phyloP scores from a whole-genome alignment of 2,329 filamentous ascomycete genomes.

The Geosmithia flava region DNA sequence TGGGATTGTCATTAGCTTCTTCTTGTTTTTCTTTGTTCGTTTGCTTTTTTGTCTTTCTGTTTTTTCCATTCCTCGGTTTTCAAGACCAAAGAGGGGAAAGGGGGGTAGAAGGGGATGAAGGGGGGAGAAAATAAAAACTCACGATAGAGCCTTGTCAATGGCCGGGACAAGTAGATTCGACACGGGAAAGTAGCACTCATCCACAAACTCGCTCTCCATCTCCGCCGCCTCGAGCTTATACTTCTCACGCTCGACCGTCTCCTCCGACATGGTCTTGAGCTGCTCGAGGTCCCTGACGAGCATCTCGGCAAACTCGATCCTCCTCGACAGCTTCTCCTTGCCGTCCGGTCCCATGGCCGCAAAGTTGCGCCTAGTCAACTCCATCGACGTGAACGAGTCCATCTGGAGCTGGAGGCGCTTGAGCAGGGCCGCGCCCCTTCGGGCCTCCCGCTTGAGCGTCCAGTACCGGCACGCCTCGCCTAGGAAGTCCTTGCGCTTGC shows the following conservation, averaged over 20 bases:
- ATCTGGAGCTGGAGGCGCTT: slow-evolving; percentile 91
- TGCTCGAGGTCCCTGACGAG: slow-evolving; percentile 67
- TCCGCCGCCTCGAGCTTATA: slow-evolving; percentile 67
- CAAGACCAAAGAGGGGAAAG: too few relatives aligned
- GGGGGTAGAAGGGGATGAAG: too few relatives aligned
- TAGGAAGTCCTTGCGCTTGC: slow-evolving; percentile 84
- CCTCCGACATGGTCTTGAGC: slow-evolving; percentile 56
- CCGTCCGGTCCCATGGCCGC: slow-evolving; percentile 86
- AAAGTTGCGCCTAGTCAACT: slow-evolving; percentile 90
- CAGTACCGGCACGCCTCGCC: slow-evolving; percentile 93
- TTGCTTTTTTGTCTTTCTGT: too few relatives aligned
- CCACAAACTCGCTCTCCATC: slow-evolving; percentile 66
- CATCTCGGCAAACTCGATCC: slow-evolving; percentile 77
- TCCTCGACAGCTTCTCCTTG: slow-evolving; percentile 60
- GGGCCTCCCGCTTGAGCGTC: slow-evolving; percentile 90
- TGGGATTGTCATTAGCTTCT: too few relatives aligned
- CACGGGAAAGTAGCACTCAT: slow-evolving; percentile 86
- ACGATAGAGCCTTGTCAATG: slow-evolving; percentile 70
- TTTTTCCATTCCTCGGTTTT: too few relatives aligned
- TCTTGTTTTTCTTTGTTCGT: too few relatives aligned
- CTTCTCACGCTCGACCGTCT: slow-evolving; percentile 63
- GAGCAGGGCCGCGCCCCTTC: slow-evolving; percentile 79
- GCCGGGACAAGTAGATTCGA: slow-evolving; percentile 64
- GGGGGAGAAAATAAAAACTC: slow-evolving; percentile 38
- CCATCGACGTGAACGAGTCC: slow-evolving; percentile 95